Percentiles rank a stretch among this genome's conserved stretches.
Conservation (phyloP, 192 early-diverging fungal species). For the Entomortierella parvispora region DNA sequence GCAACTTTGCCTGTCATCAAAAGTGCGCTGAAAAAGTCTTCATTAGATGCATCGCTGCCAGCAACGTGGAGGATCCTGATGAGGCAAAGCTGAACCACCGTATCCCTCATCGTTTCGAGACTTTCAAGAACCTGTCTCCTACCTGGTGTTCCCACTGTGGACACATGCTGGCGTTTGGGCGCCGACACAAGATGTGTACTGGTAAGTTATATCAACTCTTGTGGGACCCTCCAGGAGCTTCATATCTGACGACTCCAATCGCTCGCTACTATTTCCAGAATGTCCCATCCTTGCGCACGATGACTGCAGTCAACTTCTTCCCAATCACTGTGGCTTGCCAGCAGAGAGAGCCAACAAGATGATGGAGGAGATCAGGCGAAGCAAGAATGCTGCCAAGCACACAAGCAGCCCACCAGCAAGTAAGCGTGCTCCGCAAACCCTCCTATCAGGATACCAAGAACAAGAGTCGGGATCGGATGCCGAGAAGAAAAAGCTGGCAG, state of each 20-base stretch:
- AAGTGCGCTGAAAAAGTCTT: conserved; percentile 87
- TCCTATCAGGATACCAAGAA: conserved; percentile 48
- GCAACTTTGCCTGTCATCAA: conserved; percentile 92
- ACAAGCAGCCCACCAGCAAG: conserved; percentile 27
- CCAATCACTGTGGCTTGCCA: conserved; percentile 91
- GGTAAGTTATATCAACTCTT: conserved; percentile 33
- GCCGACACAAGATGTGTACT: conserved; percentile 61
- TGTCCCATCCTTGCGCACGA: conserved; percentile 86
- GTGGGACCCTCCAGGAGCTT: not conserved
- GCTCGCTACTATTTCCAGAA: conserved; percentile 62
- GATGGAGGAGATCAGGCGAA: conserved; percentile 80
- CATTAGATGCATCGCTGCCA: conserved; percentile 86
- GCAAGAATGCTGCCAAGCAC: conserved; percentile 46
- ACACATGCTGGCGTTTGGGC: conserved; percentile 89
- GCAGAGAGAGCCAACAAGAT: conserved; percentile 88
- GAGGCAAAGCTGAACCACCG: conserved; percentile 84
- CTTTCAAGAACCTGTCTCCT: conserved; percentile 79
- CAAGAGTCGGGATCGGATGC: conserved; percentile 17
- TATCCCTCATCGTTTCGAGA: conserved; percentile 97
- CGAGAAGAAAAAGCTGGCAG: conserved; percentile 22
- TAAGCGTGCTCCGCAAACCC: conserved; percentile 53
- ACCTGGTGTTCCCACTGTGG: conserved; percentile 99
- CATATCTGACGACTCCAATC: not conserved
- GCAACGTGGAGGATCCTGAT: conserved; percentile 70
- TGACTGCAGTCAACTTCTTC: conserved; percentile 85